These are phyloP conservation scores for Trametes versicolor DNA, from an alignment of 1,284 basidiomycete genomes.

Conservation along the genomic window DNA sequence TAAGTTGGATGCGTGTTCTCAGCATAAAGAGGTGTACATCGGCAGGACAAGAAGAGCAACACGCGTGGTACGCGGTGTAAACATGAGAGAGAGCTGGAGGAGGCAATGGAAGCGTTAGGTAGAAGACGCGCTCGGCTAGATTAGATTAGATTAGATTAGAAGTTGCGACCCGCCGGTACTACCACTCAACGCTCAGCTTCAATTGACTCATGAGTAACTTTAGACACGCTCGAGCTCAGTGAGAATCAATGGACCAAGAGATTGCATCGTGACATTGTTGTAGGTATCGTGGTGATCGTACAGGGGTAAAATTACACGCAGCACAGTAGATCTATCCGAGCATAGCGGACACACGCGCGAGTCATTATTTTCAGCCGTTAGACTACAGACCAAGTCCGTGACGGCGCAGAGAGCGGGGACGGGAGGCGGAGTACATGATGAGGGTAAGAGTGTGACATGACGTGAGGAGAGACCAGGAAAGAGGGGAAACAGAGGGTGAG, in stretches of 20 bases:
- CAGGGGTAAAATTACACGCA: slow-evolving; percentile 18
- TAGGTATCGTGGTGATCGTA: slow-evolving; percentile 19
- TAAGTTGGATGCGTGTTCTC: not conserved
- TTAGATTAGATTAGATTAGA: not conserved
- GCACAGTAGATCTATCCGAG: slow-evolving; percentile 15
- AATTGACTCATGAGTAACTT: no score
- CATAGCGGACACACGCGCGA: slow-evolving; percentile 3
- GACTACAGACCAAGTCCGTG: slow-evolving; percentile 1
- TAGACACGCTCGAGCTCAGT: no score
- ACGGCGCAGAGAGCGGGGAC: not conserved
- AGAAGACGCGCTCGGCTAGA: not conserved
- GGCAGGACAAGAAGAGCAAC: not conserved
- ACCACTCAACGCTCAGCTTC: no score
- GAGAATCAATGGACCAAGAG: not conserved
- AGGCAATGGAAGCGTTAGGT: not conserved
- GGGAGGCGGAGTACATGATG: not conserved
- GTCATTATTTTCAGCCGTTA: slow-evolving; percentile 13
- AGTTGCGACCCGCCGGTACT: no score
- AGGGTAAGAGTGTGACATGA: not conserved
- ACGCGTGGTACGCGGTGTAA: not conserved
- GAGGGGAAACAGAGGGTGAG: not conserved
- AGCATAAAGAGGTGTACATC: not conserved
- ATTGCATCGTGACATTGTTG: slow-evolving; percentile 7
- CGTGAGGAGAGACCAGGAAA: not conserved
- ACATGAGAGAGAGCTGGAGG: no score